A percentile compares a stretch with the other conserved stretches of the same genome.
Evolutionary conservation across 78 protist species (phyloP).

Genomic region (Paratrimastix pyriformis): DNA sequence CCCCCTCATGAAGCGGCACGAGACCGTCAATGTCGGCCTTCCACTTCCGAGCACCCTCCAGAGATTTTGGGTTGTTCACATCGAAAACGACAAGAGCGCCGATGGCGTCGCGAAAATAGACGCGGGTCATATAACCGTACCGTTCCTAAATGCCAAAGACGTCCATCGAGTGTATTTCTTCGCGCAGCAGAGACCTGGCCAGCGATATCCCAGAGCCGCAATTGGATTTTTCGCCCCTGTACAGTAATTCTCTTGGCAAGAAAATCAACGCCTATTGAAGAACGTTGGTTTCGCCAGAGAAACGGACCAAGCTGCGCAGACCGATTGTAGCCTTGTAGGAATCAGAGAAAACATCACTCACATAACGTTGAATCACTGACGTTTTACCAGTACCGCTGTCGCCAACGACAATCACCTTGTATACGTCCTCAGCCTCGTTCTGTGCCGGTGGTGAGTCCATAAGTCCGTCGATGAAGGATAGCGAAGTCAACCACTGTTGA

Average conservation of each 20-base stretch:
- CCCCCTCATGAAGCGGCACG: too few relatives aligned
- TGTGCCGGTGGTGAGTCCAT: too few relatives aligned
- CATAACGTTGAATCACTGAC: conserved; percentile 55
- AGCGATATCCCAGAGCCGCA: conserved; percentile 78
- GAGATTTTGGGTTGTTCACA: conserved; percentile 53
- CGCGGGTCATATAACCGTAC: conserved; percentile 79
- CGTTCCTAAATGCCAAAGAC: conserved; percentile 47
- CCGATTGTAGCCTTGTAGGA: conserved; percentile 74
- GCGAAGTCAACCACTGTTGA: too few relatives aligned
- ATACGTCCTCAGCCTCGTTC: too few relatives aligned
- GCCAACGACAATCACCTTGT: conserved; percentile 62
- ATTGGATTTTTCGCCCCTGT: conserved; percentile 59
- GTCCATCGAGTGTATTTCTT: not conserved
- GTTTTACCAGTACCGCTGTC: conserved; percentile 60
- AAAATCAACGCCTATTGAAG: conserved; percentile 85
- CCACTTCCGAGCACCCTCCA: conserved; percentile 79
- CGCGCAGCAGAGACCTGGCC: conserved; percentile 6
- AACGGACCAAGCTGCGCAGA: not conserved
- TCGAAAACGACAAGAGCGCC: conserved; percentile 87
- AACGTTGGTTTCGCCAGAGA: not conserved
- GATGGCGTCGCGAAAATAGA: conserved; percentile 87
- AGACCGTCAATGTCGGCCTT: conserved; percentile 79
- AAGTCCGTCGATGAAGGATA: too few relatives aligned
- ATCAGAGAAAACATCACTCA: conserved; percentile 61
- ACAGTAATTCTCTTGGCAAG: conserved; percentile 64